Evolutionary conservation across 176 grass and related monocot species (phyloP).

Genomic region (Bothriochloa decipiens): DNA sequence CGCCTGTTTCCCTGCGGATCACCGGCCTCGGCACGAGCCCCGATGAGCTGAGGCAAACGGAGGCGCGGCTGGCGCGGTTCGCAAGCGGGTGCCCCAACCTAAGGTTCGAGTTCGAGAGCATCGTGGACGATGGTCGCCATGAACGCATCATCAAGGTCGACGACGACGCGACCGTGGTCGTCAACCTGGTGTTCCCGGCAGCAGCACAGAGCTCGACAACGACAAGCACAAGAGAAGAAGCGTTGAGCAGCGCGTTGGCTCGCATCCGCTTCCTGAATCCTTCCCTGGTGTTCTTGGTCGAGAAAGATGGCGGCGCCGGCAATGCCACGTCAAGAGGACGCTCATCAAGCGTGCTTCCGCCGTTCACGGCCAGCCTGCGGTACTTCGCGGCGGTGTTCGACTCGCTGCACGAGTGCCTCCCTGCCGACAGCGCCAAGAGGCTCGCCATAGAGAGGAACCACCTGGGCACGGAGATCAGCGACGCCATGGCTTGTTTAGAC

Average conservation of each 20-base stretch:
- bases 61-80: slow-evolving; percentile 58
- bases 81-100: slow-evolving; percentile 58
- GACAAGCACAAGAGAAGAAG: slow-evolving; percentile 47
- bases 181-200: slow-evolving; percentile 71
- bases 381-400: slow-evolving; percentile 78
- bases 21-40: slow-evolving; percentile 59
- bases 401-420: slow-evolving; percentile 78
- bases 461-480: slow-evolving; percentile 69
- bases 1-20: slow-evolving; percentile 56
- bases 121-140: slow-evolving; percentile 32
- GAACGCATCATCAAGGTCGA: slow-evolving; percentile 27
- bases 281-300: slow-evolving; percentile 63
- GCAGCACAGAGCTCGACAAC: slow-evolving; percentile 27
- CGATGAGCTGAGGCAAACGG: slow-evolving; percentile 66
- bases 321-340: slow-evolving; percentile 8
- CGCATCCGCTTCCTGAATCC: slow-evolving; percentile 56
- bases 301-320: slow-evolving; percentile 22
- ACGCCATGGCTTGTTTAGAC: slow-evolving; percentile 29
- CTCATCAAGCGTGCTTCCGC: slow-evolving; percentile 40
- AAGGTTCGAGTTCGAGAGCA: slow-evolving; percentile 67
- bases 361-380: slow-evolving; percentile 57
- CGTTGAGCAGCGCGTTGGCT: slow-evolving; percentile 38
- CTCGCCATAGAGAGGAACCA: slow-evolving; percentile 76
- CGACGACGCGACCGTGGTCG: slow-evolving; percentile 55
- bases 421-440: slow-evolving; percentile 65